These are phyloP conservation scores for Corinectria fuckeliana DNA, from an alignment of 2,329 filamentous ascomycete species.

Conservation along the genomic window DNA sequence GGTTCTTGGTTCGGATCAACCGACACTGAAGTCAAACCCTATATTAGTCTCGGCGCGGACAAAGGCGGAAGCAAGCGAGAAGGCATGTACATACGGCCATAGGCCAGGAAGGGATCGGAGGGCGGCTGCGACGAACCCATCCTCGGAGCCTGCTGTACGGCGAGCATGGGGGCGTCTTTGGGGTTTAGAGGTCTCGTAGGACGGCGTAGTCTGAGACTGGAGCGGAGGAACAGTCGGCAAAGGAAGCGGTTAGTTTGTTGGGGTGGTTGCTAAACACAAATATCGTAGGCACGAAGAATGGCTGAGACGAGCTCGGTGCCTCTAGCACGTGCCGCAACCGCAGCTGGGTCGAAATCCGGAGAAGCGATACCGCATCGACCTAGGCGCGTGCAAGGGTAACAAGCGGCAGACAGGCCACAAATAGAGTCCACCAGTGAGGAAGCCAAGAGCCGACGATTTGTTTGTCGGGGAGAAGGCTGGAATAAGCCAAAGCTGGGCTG, in stretches of 20 bases:
- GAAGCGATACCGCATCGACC: background rate
- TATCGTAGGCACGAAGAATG: conserved; percentile 1
- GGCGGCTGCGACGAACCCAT: conserved; percentile 66
- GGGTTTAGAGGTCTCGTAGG: conserved; percentile 15
- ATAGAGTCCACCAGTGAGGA: background rate
- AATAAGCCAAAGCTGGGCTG: conserved; percentile 2
- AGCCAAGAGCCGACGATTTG: background rate
- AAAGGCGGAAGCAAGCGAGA: background rate
- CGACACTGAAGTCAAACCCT: conserved; percentile 47
- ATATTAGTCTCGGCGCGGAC: conserved; percentile 35
- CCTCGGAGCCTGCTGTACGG: conserved; percentile 58
- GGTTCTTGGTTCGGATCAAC: conserved; percentile 54
- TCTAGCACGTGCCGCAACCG: conserved; percentile 13
- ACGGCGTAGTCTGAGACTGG: conserved; percentile 7
- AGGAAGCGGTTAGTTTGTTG: background rate
- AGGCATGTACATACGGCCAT: conserved; percentile 66
- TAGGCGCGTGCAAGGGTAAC: background rate
- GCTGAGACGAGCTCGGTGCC: background rate
- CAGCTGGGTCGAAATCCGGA: background rate
- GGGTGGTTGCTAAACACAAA: conserved; percentile 3
- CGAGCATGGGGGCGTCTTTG: conserved; percentile 61
- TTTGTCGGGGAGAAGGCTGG: conserved; percentile 1
- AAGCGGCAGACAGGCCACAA: background rate
- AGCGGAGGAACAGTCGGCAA: background rate
- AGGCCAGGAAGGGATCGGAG: conserved; percentile 62